Evolutionary conservation across 345 rosid genomes (phyloP).

Genomic region (Clausena lansium): DNA sequence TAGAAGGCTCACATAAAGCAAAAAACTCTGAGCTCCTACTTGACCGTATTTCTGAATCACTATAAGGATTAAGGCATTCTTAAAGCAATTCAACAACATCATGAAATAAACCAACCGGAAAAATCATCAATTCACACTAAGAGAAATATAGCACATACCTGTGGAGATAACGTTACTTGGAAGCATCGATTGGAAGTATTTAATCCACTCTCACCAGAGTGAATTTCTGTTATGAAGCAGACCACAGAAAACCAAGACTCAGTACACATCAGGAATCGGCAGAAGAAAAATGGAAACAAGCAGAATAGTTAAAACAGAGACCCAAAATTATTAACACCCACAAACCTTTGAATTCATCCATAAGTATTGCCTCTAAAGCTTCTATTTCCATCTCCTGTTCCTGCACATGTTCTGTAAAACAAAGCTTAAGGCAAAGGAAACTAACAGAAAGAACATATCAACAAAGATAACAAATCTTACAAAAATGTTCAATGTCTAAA

Average conservation of each 20-base stretch:
- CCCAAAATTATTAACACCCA: not conserved
- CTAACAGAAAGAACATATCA: not conserved
- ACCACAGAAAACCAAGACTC: constrained; percentile 5
- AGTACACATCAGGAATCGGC: constrained; percentile 2
- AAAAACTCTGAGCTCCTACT: not conserved
- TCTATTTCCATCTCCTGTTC: constrained; percentile 99
- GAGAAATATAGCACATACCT: constrained; percentile 40
- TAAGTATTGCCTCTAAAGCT: constrained; percentile 91
- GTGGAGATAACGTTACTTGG: constrained; percentile 72
- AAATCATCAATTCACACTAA: not conserved
- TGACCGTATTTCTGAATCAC: not conserved
- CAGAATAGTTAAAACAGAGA: constrained; percentile 6
- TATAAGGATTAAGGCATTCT: not conserved
- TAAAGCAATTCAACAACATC: not conserved
- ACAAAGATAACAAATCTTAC: not conserved
- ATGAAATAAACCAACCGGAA: not conserved
- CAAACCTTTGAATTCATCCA: constrained; percentile 93
- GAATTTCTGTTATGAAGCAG: constrained; percentile 59
- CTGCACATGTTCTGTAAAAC: constrained; percentile 57
- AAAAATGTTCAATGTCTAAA: not conserved
- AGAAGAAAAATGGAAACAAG: constrained; percentile 10
- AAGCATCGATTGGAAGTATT: constrained; percentile 85
- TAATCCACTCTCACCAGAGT: constrained; percentile 85
- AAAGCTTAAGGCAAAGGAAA: not conserved
- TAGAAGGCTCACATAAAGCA: not conserved